Evolutionary conservation across 2,329 filamentous ascomycete genomes (phyloP), one percentile per base, ranked within the genome.

Genomic region (Trichophyton schoenleinii): DNA sequence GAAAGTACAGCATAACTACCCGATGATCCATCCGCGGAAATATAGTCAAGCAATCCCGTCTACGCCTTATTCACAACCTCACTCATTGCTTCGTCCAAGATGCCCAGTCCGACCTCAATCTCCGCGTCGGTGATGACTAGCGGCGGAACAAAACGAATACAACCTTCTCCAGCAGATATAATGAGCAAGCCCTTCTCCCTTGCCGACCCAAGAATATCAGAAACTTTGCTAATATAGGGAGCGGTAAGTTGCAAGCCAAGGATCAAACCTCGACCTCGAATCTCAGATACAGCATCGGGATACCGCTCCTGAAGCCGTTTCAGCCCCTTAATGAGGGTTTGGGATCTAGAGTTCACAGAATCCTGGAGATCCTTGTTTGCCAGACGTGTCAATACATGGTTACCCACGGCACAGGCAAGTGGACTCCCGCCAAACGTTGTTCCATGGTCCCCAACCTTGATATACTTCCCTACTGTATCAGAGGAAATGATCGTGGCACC

Each of bases 341-440:
- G 74, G 42, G 83, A 83, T 76, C 94, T 96, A 65, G 79, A 76
- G 20, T 83, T 69, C 8, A 99, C 91, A 0, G 79, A 79, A 52
- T 80, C 75, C 70, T 92, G 87, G 58, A 97, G 79, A 58, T 82
- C 78, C 0, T 84, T 79, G 28, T 90, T 84, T 0, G 88, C 81
- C 3, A 99, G 82, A 25, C 89, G 84, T 36, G 80, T 81, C 61
- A 99, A 85, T 63, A 96, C 88, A 76, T 96, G 84, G 72, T 95
- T 89, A 6, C 89, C 94, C 7, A 97, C 78, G 36, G 91, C 84
- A 69, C 84, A 89, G 1, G 88, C 91, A 44, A 96, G 81, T 6
- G 91, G 91, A 77, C 96, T 96, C 46, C 91, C 91, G 61, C 91
- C 91, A 69, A 95, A 96, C 0, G 91, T 96, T 15, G 91, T 96